Conservation (phyloP, 495 filamentous ascomycete species). For the Lophiotrema nucula region DNA sequence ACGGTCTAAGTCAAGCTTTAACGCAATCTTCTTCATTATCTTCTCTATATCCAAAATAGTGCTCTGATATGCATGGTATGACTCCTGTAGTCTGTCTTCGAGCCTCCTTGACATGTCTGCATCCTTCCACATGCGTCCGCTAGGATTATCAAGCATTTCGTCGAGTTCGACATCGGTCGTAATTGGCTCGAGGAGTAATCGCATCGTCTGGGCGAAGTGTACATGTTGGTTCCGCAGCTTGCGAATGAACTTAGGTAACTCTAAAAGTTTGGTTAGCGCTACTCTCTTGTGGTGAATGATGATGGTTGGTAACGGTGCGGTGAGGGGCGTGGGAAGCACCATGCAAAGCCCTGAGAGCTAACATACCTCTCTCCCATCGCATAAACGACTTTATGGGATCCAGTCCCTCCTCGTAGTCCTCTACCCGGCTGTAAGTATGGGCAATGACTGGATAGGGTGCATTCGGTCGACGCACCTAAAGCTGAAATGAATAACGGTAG, state of each 20-base stretch:
- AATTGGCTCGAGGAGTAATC: slow-evolving; percentile 31
- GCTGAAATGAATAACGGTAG: slow-evolving; percentile 25
- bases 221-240: slow-evolving; percentile 35
- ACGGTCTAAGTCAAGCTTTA: slow-evolving; percentile 31
- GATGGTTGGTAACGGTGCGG: too few species aligned
- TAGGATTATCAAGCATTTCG: slow-evolving; percentile 30
- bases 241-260: slow-evolving; percentile 29
- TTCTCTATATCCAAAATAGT: slow-evolving; percentile 31
- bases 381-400: slow-evolving; percentile 31
- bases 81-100: slow-evolving; percentile 29
- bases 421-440: not conserved
- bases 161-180: slow-evolving; percentile 34
- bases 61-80: slow-evolving; percentile 30
- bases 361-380: slow-evolving; percentile 32
- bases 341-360: too few species aligned
- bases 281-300: too few species aligned
- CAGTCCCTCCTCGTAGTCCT: slow-evolving; percentile 29
- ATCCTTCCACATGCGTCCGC: slow-evolving; percentile 30
- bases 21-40: slow-evolving; percentile 33
- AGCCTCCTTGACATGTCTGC: slow-evolving; percentile 21
- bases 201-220: slow-evolving; percentile 31
- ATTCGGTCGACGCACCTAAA: not conserved
- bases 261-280: too few species aligned
- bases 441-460: not conserved
- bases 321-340: too few species aligned